phyloP scores from a whole-genome alignment of 2,329 filamentous ascomycete species.

The Pseudofabraea citricarpa region DNA sequence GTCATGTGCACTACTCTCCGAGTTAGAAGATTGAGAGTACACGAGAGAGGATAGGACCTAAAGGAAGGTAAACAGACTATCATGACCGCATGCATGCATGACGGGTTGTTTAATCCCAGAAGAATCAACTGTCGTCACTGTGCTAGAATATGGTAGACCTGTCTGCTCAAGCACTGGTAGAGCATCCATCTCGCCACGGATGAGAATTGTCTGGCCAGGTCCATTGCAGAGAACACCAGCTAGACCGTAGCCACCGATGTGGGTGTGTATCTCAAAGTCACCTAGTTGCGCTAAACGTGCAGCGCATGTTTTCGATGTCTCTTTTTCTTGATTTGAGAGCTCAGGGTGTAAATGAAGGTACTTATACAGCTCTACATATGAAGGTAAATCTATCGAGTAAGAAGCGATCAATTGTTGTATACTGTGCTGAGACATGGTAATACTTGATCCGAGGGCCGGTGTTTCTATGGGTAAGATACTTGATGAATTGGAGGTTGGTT shows the following conservation, averaged over 20 bases:
- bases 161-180: slow-evolving; percentile 44
- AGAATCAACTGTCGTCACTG: slow-evolving; percentile 18
- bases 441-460: background rate
- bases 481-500: background rate
- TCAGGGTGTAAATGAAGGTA: slow-evolving; percentile 20
- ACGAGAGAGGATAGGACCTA: background rate
- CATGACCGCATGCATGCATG: slow-evolving; percentile 60
- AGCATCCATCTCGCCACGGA: slow-evolving; percentile 45
- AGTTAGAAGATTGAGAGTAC: background rate
- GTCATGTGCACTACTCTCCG: slow-evolving; percentile 45
- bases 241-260: slow-evolving; percentile 41
- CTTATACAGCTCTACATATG: slow-evolving; percentile 17
- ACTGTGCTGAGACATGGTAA: background rate
- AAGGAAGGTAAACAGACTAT: slow-evolving; percentile 27
- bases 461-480: background rate
- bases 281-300: slow-evolving; percentile 4
- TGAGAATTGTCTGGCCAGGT: slow-evolving; percentile 31
- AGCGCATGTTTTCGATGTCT: slow-evolving; percentile 8
- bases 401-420: background rate
- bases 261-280: slow-evolving; percentile 4
- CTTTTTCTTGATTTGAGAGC: slow-evolving; percentile 14
- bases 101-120: slow-evolving; percentile 43
- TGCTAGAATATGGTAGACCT: slow-evolving; percentile 42
- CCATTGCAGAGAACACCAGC: slow-evolving; percentile 28
- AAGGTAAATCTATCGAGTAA: background rate